These are phyloP conservation scores for Flaveria trinervia DNA, from an alignment of 129 eudicot genomes.

Conservation along the genomic window DNA sequence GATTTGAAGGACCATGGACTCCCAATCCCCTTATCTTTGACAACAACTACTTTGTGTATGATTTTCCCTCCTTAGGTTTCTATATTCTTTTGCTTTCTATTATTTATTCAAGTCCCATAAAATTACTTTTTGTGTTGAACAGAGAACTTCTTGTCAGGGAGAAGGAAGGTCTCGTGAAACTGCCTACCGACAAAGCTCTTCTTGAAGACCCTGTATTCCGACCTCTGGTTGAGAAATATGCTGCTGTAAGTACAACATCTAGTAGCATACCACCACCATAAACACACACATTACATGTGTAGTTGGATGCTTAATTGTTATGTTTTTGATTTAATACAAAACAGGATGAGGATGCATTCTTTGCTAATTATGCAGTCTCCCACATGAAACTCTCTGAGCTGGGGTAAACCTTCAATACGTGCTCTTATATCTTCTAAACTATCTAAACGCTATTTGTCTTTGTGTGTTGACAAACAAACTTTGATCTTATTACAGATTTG, in stretches of 20 bases:
- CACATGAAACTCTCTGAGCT: constrained; percentile 85
- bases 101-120: not conserved
- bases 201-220: constrained; percentile 72
- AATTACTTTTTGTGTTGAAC: not conserved
- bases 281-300: not conserved
- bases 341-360: constrained; percentile 88
- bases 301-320: not conserved
- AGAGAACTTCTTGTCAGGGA: constrained; percentile 87
- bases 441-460: not conserved
- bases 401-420: constrained; percentile 41
- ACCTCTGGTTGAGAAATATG: constrained; percentile 72
- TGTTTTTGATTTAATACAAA: not conserved
- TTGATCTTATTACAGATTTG: constrained; percentile 17
- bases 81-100: not conserved
- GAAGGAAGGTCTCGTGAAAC: constrained; percentile 75
- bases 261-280: not conserved
- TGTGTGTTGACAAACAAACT: not conserved
- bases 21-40: constrained; percentile 74
- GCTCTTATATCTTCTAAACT: not conserved
- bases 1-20: constrained; percentile 90
- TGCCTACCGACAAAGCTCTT: constrained; percentile 81
- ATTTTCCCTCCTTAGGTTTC: not conserved
- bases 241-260: constrained; percentile 52
- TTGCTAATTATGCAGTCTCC: constrained; percentile 71
- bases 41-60: constrained; percentile 82